A percentile compares a stretch with the other conserved stretches of the same genome.
phyloP scores from a whole-genome alignment of 257 asterid genomes.

The Scutellaria baicalensis region DNA sequence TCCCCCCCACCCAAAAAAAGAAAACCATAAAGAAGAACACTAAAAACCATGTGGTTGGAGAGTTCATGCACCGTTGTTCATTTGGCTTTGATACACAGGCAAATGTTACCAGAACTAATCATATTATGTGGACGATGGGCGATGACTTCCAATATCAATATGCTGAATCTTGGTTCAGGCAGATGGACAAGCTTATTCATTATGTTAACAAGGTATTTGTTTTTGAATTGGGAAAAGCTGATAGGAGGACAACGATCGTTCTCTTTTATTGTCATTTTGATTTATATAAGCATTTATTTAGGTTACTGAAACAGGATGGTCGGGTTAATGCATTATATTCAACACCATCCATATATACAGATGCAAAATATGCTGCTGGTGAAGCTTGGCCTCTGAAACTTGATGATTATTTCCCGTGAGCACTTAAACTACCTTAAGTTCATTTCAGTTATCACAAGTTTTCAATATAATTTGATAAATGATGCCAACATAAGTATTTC shows the following conservation, averaged over 20 bases:
- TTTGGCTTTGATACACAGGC: constrained; percentile 43
- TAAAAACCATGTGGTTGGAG: not conserved
- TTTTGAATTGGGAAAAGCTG: constrained; percentile 1
- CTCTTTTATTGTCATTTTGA: not conserved
- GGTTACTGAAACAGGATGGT: constrained; percentile 61
- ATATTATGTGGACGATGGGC: constrained; percentile 97
- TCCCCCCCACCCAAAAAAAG: no score
- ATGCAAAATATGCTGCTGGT: constrained; percentile 58
- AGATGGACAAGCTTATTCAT: constrained; percentile 90
- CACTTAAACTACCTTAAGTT: not conserved
- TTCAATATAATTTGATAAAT: not conserved
- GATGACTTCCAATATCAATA: constrained; percentile 81
- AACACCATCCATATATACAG: constrained; percentile 76
- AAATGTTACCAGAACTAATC: constrained; percentile 75
- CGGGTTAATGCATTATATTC: constrained; percentile 81
- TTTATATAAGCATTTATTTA: not conserved
- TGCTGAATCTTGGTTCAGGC: constrained; percentile 89
- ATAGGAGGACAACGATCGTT: not conserved
- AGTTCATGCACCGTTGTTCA: not conserved
- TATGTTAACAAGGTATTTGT: constrained; percentile 65
- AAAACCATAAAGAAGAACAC: not conserved
- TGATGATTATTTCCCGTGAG: constrained; percentile 92
- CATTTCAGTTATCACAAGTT: not conserved
- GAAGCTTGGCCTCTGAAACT: constrained; percentile 70
- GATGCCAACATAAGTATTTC: not conserved